Evolutionary conservation across 2,329 filamentous ascomycete species (phyloP).

Genomic region (Hypoxylon sp.): DNA sequence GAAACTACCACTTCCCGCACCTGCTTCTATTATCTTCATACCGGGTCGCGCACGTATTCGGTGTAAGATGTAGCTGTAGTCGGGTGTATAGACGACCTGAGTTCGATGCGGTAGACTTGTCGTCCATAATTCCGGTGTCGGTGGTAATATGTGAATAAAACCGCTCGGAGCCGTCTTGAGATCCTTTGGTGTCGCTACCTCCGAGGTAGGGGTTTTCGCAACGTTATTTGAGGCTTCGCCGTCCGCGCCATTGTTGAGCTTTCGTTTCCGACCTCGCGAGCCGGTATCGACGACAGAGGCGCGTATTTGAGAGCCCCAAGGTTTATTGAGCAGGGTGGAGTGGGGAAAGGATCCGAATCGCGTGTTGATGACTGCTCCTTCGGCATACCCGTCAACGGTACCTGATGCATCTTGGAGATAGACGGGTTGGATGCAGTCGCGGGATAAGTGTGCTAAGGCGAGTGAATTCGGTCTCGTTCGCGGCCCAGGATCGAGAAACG

Average conservation of each 20-base stretch:
- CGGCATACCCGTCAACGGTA: constrained; percentile 76
- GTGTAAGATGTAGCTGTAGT: constrained; percentile 87
- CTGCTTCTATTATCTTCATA: constrained; percentile 80
- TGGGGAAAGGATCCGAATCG: constrained; percentile 93
- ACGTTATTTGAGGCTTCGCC: constrained; percentile 59
- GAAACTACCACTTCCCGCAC: constrained; percentile 85
- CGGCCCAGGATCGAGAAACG: constrained; percentile 80
- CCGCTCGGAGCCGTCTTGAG: constrained; percentile 70
- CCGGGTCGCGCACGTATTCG: constrained; percentile 80
- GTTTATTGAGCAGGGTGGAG: constrained; percentile 78
- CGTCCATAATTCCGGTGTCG: constrained; percentile 87
- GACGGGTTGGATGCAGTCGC: constrained; percentile 84
- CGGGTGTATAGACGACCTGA: constrained; percentile 87
- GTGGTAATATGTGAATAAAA: constrained; percentile 82
- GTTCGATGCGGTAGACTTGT: constrained; percentile 82
- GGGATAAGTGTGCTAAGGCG: constrained; percentile 87
- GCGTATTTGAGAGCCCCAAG: constrained; percentile 92
- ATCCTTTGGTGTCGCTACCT: constrained; percentile 46
- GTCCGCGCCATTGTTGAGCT: constrained; percentile 59
- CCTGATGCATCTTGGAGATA: constrained; percentile 73
- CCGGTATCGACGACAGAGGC: constrained; percentile 93
- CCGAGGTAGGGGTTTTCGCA: constrained; percentile 41
- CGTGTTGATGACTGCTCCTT: constrained; percentile 87
- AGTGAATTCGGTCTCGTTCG: constrained; percentile 73
- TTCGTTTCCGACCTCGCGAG: constrained; percentile 80